phyloP scores from a whole-genome alignment of 2,329 filamentous ascomycete genomes.

The Pseudogymnoascus sp. region DNA sequence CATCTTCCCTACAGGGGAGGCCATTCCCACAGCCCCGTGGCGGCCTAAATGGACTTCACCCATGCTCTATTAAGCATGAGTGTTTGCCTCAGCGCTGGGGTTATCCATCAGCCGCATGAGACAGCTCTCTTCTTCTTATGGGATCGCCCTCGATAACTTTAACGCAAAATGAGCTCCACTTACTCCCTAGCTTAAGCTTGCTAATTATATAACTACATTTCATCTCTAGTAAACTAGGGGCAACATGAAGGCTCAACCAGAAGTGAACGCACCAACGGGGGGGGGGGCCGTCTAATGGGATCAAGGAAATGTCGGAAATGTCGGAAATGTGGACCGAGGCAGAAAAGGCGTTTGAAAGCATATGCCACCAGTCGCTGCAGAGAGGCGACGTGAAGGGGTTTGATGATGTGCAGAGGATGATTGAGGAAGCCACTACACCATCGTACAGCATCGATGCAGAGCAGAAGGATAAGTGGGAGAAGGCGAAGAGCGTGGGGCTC shows the following conservation, averaged over 20 bases:
- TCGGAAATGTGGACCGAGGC: neutral
- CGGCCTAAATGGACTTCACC: neutral
- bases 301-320: neutral
- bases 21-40: neutral
- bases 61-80: neutral
- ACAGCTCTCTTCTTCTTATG: neutral
- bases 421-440: slow-evolving; percentile 14
- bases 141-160: neutral
- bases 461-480: slow-evolving; percentile 18
- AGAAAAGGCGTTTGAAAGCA: slow-evolving; percentile 14
- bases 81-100: neutral
- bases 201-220: neutral
- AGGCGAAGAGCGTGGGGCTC: slow-evolving; percentile 20
- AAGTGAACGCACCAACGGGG: neutral
- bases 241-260: neutral
- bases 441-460: slow-evolving; percentile 11
- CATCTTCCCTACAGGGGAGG: neutral
- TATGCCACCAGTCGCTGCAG: slow-evolving; percentile 20
- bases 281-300: neutral
- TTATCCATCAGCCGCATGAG: neutral
- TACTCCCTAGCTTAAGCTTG: neutral
- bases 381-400: slow-evolving; percentile 20
- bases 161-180: neutral
- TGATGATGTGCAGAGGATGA: slow-evolving; percentile 18
- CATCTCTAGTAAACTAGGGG: neutral